Base-by-base conservation (phyloP, 1,284 basidiomycete species). In the Rhodotorula sp. region DNA sequence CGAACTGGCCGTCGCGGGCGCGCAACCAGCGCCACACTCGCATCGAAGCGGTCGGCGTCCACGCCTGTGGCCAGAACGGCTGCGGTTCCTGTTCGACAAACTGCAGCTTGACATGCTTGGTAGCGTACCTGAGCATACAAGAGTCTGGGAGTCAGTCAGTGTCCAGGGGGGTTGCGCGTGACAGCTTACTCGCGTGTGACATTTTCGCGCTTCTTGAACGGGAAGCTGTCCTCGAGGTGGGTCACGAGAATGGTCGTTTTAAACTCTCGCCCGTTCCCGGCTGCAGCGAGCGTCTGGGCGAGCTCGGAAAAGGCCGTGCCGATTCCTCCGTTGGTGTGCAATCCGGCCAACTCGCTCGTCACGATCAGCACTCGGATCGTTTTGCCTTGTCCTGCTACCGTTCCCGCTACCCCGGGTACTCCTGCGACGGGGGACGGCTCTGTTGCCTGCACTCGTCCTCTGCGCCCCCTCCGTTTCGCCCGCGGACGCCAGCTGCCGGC, bases 281-380 rank as follows among this genome's bases (percentile, higher is more conserved):
- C 62, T 18, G 53, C 51, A 4, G 67, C 72, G 15, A 75, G 54
- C 24, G 65, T 46, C 22, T 62, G 62, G 2, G 72, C 74, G 24
- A 75, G 65, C 46, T 75, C 71, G 26, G 61, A 29, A 51, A 69
- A 73, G 6, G 74, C 74, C 6, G 74, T 75, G 3, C 74, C 74
- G 44, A 75, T 75, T 4, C 74, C 74, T 7, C 74, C 74, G 44
- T 73, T 75, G 66, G 66, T 73, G 67, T 75, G 74, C 48, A 75
- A 37, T 3, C 74, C 71, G 6, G 71, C 56, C 37, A 75, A 54
- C 69, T 75, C 74, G 29, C 61, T 62, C 29, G 72, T 75, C 33
- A 73, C 74, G 49, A 75, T 73, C 24, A 74, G n/a, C 20, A 64
- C 64, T 7, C 72, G 51, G 29, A 44, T 67, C 45, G n/a, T n/a